phyloP scores from a whole-genome alignment of 1,139 yeast species.

The Saccharomyces hybrid region DNA sequence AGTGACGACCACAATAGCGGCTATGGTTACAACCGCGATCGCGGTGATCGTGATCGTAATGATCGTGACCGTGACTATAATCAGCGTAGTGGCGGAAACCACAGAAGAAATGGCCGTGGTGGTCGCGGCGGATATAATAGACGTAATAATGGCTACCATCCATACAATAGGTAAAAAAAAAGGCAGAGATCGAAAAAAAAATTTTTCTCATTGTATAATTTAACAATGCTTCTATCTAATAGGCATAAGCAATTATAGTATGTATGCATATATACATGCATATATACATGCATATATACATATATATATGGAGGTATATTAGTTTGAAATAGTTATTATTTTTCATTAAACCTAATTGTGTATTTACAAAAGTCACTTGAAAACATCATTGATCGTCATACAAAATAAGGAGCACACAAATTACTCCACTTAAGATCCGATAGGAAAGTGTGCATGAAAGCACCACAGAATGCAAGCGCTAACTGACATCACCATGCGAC shows the following conservation, averaged over 20 bases:
- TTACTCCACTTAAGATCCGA: too few relatives aligned
- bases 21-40: neutral
- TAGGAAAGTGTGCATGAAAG: too few relatives aligned
- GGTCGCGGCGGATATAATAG: conserved; percentile 18
- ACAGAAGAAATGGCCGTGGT: conserved; percentile 9
- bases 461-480: neutral
- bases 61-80: neutral
- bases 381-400: too few relatives aligned
- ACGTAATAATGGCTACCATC: conserved; percentile 22
- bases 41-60: neutral
- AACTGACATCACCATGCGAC: conserved; percentile 23
- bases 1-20: neutral
- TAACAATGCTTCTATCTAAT: neutral
- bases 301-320: neutral
- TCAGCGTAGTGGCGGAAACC: neutral
- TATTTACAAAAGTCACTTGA: too few relatives aligned
- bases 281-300: too few relatives aligned
- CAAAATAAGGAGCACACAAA: neutral
- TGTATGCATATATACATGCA: neutral
- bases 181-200: neutral
- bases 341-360: neutral
- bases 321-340: neutral
- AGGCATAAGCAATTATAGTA: neutral
- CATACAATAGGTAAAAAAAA: conserved; percentile 21
- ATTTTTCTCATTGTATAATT: neutral